Evolutionary conservation across 2,329 filamentous ascomycete genomes (phyloP).

Genomic region (Cladosporium sp.): DNA sequence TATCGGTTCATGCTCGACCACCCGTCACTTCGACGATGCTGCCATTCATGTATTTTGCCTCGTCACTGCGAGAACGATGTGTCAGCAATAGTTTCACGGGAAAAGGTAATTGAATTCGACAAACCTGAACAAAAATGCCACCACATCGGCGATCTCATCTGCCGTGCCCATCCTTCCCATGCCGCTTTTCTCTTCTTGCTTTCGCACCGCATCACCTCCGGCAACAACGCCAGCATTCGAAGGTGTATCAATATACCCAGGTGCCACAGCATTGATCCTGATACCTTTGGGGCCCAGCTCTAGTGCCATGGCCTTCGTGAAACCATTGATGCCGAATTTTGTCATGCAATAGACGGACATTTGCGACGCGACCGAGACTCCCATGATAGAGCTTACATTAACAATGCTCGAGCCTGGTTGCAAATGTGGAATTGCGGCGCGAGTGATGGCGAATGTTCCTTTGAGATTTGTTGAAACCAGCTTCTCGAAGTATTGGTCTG

Average conservation of each 20-base stretch:
- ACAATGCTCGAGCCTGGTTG: constrained; percentile 33
- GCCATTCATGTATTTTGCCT: constrained; percentile 44
- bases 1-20: too few species aligned
- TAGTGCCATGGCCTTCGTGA: constrained; percentile 42
- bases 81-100: neutral
- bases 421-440: constrained; percentile 39
- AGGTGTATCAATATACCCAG: constrained; percentile 44
- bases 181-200: constrained; percentile 37
- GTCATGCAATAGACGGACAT: constrained; percentile 40
- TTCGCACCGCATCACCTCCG: constrained; percentile 41
- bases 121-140: constrained; percentile 45
- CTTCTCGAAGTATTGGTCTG: constrained; percentile 41
- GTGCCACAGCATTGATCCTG: constrained; percentile 37
- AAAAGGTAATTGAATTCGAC: constrained; percentile 18
- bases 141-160: constrained; percentile 48
- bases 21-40: constrained; percentile 47
- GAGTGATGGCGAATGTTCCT: constrained; percentile 38
- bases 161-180: constrained; percentile 41
- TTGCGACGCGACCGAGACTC: constrained; percentile 31
- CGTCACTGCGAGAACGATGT: constrained; percentile 30
- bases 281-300: constrained; percentile 36
- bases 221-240: constrained; percentile 47
- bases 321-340: constrained; percentile 42
- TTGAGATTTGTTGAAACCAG: constrained; percentile 37
- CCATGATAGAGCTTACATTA: constrained; percentile 40